Evolutionary conservation across 768 basidiomycete species (phyloP), one percentile per base, ranked within the genome.

Genomic region (Amanita phalloides): DNA sequence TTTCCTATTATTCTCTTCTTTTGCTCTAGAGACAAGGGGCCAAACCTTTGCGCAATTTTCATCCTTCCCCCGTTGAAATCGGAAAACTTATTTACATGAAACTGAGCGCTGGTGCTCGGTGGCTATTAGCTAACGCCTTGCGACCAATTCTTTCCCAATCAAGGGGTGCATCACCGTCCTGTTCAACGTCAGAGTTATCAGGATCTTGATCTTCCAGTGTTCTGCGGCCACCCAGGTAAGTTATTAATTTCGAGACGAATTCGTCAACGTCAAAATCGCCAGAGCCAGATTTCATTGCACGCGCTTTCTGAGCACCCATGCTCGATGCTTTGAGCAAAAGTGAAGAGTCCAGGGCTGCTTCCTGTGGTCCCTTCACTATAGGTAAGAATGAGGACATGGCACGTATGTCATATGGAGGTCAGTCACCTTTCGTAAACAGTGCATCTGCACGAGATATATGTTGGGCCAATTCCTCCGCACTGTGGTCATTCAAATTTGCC

Each of bases 231-330:
- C 88, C 86, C 85, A 92, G 86, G 60, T 80, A 88, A 11, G 69
- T 75, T 44, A 85, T 70, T 33, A 92, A 71, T 59, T 84, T 84
- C 5, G 79, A 66, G 49, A 99, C 71, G 58, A 94, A 97, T 51
- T 97, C 93, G 57, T 95, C 91, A 37, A 88, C 71, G 61, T 99
- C 95, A 61, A 98, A 99, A 11, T 85, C 82, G 50, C 89, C 87
- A 0, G 80, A 79, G 49, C 89, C 90, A 0, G 90, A 81, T 64
- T 90, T 92, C 81, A 95, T 84, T 28, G 83, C 82, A 28, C 90
- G 86, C n/a, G 93, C 93, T 62, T 94, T 86, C 58, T 84, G 82
- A 1, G 89, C 84, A 41, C 86, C 81, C 58, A 90, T 79, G 54
- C 80, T 84, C 3, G 90, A 84, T 9, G 86, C 81, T 62, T 81